Percentiles rank a stretch among this genome's conserved stretches.
phyloP scores from a whole-genome alignment of 2,329 filamentous ascomycete genomes.

The Dactylonectria macrodidyma region DNA sequence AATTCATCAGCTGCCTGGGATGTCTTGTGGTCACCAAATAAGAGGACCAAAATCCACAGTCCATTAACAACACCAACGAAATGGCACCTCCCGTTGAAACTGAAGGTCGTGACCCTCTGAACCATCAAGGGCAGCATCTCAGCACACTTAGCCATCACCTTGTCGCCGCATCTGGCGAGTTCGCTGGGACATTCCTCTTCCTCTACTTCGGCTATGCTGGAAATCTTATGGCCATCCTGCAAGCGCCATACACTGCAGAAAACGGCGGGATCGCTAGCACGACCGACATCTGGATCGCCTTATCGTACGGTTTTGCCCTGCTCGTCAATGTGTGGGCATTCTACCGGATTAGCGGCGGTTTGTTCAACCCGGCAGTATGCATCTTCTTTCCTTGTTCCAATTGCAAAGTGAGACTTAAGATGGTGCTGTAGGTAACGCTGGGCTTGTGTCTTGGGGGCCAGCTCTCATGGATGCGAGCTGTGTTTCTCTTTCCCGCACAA shows the following conservation, averaged over 20 bases:
- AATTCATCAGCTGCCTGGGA: no score
- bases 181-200: slow-evolving; percentile 42
- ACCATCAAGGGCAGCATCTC: slow-evolving; percentile 23
- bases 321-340: slow-evolving; percentile 69
- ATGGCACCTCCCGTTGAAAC: no score
- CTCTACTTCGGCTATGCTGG: slow-evolving; percentile 46
- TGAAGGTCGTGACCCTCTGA: no score
- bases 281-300: slow-evolving; percentile 37
- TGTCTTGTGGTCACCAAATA: no score
- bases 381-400: not conserved
- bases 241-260: slow-evolving; percentile 26
- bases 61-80: no score
- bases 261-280: slow-evolving; percentile 32
- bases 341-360: slow-evolving; percentile 64
- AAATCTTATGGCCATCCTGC: slow-evolving; percentile 37
- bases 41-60: no score
- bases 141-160: slow-evolving; percentile 36
- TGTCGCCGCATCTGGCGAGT: slow-evolving; percentile 41
- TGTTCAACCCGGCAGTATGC: slow-evolving; percentile 56
- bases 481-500: slow-evolving; percentile 67
- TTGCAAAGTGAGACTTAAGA: no score
- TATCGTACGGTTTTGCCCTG: slow-evolving; percentile 53
- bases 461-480: slow-evolving; percentile 36
- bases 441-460: slow-evolving; percentile 39
- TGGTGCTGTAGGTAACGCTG: slow-evolving; percentile 36